These are phyloP conservation scores for Poterioochromonas sp. DNA, from an alignment of 352 stramenopile species.

Conservation along the genomic window DNA sequence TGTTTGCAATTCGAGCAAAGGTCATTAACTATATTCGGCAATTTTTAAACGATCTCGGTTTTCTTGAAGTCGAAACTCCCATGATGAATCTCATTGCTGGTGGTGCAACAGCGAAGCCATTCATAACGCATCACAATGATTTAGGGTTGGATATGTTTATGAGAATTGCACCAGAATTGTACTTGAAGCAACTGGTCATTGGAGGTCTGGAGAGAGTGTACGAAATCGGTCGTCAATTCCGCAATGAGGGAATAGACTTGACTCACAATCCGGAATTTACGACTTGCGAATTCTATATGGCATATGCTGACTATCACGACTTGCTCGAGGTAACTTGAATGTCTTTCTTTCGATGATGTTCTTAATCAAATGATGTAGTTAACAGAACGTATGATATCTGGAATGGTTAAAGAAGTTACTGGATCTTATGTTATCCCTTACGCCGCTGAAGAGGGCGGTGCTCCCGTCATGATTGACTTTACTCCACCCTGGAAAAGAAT, in stretches of 20 bases:
- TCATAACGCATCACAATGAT: conserved; percentile 94
- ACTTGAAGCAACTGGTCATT: conserved; percentile 84
- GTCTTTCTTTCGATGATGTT: background rate
- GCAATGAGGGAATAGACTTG: conserved; percentile 94
- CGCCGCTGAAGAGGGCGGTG: conserved; percentile 59
- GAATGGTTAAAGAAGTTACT: conserved; percentile 91
- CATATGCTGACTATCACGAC: conserved; percentile 97
- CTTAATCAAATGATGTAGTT: background rate
- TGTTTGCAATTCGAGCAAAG: conserved; percentile 83
- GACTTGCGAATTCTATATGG: conserved; percentile 95
- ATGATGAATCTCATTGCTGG: conserved; percentile 97
- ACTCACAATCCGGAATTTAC: conserved; percentile 99
- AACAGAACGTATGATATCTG: conserved; percentile 90
- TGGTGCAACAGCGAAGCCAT: conserved; percentile 90
- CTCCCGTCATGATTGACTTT: conserved; percentile 81
- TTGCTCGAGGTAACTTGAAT: conserved; percentile 78
- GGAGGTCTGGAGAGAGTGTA: conserved; percentile 88
- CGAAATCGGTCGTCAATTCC: conserved; percentile 95
- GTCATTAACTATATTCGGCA: conserved; percentile 69
- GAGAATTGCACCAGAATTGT: conserved; percentile 90
- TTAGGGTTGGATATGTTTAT: conserved; percentile 89
- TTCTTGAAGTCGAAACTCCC: conserved; percentile 90
- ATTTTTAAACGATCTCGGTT: conserved; percentile 71
- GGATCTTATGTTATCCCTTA: conserved; percentile 82
- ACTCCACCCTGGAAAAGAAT: conserved; percentile 93